Percentiles rank a stretch among this genome's conserved stretches.
phyloP scores from a whole-genome alignment of 768 basidiomycete genomes.

The Phaeolepiota aurea region DNA sequence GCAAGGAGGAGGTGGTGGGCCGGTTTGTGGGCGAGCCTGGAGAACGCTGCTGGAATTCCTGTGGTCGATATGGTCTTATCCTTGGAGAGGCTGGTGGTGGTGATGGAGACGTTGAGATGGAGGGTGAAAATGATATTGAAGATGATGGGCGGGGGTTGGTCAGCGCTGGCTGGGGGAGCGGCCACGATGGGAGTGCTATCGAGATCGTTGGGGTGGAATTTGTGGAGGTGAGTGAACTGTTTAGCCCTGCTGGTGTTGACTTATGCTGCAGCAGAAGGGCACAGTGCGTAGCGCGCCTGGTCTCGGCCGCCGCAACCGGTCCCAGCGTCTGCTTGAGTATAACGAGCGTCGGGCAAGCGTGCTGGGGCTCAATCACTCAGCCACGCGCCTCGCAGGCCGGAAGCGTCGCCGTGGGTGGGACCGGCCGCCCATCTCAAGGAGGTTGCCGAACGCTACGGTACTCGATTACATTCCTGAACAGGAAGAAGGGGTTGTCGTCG shows the following conservation, averaged over 20 bases:
- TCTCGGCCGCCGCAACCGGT: constrained; percentile 51
- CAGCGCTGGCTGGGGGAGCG: constrained; percentile 73
- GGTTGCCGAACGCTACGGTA: constrained; percentile 29
- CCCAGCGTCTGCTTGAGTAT: constrained; percentile 63
- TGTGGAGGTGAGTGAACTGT: constrained; percentile 41
- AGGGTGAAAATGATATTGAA: constrained; percentile 22
- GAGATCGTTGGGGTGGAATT: constrained; percentile 62
- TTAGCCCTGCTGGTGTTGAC: neutral
- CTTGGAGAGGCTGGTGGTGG: constrained; percentile 12
- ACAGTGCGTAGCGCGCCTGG: constrained; percentile 41
- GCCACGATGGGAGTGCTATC: constrained; percentile 70
- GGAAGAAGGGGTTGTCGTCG: constrained; percentile 14
- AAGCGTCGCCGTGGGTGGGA: constrained; percentile 34
- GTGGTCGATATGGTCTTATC: constrained; percentile 14
- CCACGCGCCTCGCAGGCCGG: constrained; percentile 27
- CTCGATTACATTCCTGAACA: constrained; percentile 32
- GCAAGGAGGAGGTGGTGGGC: constrained; percentile 4
- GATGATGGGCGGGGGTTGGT: constrained; percentile 54
- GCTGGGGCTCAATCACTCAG: constrained; percentile 25
- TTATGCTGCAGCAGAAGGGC: constrained; percentile 29
- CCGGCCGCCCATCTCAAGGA: constrained; percentile 18
- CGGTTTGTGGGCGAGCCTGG: constrained; percentile 28
- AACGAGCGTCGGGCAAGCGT: constrained; percentile 46
- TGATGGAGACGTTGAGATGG: constrained; percentile 22
- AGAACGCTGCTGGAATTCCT: constrained; percentile 24